Evolutionary conservation across 257 asterid species (phyloP).

Genomic region (Solanum microdontum): DNA sequence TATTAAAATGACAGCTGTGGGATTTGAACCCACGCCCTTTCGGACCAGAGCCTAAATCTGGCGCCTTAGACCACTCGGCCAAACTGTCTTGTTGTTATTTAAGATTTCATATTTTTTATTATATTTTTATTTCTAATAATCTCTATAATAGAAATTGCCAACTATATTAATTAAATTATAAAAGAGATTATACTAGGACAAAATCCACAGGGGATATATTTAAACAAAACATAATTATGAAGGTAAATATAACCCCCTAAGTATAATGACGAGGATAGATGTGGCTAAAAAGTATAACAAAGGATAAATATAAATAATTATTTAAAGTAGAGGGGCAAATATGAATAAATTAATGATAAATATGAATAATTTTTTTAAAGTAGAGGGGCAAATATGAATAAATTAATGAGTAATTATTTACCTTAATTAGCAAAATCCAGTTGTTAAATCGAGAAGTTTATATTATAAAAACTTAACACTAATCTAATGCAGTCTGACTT

Average conservation of each 20-base stretch:
- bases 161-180: background rate
- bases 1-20: slow-evolving; percentile 72
- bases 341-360: too few species aligned
- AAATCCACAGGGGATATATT: background rate
- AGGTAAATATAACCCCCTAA: background rate
- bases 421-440: background rate
- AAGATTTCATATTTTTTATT: background rate
- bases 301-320: too few species aligned
- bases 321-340: too few species aligned
- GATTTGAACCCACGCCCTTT: slow-evolving; percentile 99
- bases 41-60: slow-evolving; percentile 99
- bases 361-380: too few species aligned
- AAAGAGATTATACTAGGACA: background rate
- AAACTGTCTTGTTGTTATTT: slow-evolving; percentile 42
- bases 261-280: too few species aligned
- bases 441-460: background rate
- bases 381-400: too few species aligned
- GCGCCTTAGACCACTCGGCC: slow-evolving; percentile 99
- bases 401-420: background rate
- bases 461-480: background rate
- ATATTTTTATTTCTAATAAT: background rate
- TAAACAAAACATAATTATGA: too few species aligned
- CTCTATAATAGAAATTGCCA: background rate
- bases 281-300: too few species aligned
- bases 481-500: background rate